phyloP scores from a whole-genome alignment of 768 basidiomycete species.

The Porpolomopsis calyptriformis region DNA sequence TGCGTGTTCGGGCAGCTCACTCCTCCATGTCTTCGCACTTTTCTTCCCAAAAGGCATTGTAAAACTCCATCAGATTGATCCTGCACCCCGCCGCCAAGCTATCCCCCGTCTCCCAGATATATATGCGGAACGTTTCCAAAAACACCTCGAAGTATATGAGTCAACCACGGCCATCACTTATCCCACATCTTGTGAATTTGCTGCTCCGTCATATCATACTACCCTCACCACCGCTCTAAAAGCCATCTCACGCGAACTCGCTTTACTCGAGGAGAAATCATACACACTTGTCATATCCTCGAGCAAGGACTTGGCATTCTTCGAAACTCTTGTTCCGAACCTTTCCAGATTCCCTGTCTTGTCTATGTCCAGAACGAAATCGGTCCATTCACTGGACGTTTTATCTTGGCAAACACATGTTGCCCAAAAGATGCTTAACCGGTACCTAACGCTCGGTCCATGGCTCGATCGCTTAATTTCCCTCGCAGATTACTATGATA shows the following conservation, averaged over 20 bases:
- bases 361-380: conserved; percentile 73
- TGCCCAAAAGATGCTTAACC: conserved; percentile 69
- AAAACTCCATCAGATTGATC: conserved; percentile 84
- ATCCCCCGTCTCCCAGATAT: conserved; percentile 66
- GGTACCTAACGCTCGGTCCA: conserved; percentile 65
- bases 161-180: conserved; percentile 48
- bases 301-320: conserved; percentile 72
- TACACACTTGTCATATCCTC: conserved; percentile 79
- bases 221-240: conserved; percentile 73
- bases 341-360: conserved; percentile 79
- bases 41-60: conserved; percentile 65
- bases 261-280: conserved; percentile 60
- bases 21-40: conserved; percentile 79
- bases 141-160: conserved; percentile 34
- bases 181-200: conserved; percentile 48
- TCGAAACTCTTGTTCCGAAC: conserved; percentile 60
- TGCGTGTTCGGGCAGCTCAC: conserved; percentile 57
- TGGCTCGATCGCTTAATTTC: conserved; percentile 76
- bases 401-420: conserved; percentile 87
- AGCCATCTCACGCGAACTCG: conserved; percentile 80
- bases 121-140: conserved; percentile 54
- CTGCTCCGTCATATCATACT: conserved; percentile 64
- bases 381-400: conserved; percentile 62
- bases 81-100: conserved; percentile 74
- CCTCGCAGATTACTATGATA: conserved; percentile 82